Conservation (phyloP, 1,139 yeast species). For the Saccharomyces pastorianus region DNA sequence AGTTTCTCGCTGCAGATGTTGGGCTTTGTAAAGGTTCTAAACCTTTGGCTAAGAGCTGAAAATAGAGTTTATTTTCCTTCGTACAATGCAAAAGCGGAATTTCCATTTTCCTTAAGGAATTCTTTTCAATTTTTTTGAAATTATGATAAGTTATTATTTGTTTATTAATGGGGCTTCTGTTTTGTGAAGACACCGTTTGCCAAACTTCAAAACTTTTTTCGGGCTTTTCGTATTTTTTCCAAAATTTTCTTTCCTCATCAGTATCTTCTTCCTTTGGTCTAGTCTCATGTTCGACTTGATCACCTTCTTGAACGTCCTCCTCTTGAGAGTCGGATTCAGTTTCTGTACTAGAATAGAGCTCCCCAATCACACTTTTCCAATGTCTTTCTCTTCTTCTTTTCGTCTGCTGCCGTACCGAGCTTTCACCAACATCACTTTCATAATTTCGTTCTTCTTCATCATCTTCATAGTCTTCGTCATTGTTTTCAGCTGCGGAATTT, state of each 20-base stretch:
- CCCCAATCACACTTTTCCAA: conserved; percentile 7
- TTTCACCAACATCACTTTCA: not conserved
- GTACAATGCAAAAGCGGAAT: conserved; percentile 17
- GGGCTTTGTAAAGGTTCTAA: conserved; percentile 12
- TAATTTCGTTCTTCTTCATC: not conserved
- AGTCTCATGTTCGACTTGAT: not conserved
- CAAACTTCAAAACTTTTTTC: conserved; percentile 28
- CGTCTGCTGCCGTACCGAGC: not conserved
- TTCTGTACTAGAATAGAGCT: not conserved
- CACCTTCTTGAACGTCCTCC: conserved; percentile 4
- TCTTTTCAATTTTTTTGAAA: conserved; percentile 14
- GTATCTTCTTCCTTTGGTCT: conserved; percentile 2
- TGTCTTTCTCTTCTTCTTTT: conserved; percentile 5
- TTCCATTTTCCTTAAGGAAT: conserved; percentile 13
- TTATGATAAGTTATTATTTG: conserved; percentile 14
- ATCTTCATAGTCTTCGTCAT: conserved; percentile 5
- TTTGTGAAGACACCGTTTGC: conserved; percentile 9
- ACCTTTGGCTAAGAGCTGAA: conserved; percentile 22
- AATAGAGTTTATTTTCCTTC: conserved; percentile 14
- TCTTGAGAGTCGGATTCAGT: conserved; percentile 3
- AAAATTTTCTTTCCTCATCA: conserved; percentile 22
- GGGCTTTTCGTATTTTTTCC: conserved; percentile 22
- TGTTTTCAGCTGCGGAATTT: conserved; percentile 20
- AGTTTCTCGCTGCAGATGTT: conserved; percentile 8
- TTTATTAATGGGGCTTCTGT: conserved; percentile 15